Percentiles rank a stretch among this genome's conserved stretches.
phyloP scores from a whole-genome alignment of 2,329 filamentous ascomycete genomes.

The Rutstroemia sp. region DNA sequence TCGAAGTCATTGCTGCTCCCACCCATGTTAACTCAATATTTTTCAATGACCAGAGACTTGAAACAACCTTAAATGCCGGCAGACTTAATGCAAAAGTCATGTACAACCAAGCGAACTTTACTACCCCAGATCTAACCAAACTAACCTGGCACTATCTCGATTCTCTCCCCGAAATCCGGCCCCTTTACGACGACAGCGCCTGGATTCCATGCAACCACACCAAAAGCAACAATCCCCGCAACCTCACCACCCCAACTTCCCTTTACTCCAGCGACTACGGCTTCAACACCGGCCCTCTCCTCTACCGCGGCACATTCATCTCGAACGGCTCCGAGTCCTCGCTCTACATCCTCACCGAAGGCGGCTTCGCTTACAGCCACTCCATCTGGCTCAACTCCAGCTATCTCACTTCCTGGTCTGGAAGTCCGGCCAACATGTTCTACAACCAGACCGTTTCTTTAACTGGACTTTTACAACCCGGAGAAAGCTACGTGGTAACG shows the following conservation, averaged over 20 bases:
- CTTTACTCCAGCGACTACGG: slow-evolving; percentile 71
- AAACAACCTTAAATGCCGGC: slow-evolving; percentile 37
- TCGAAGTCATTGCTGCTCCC: slow-evolving; percentile 63
- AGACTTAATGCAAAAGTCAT: slow-evolving; percentile 44
- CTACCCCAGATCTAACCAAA: slow-evolving; percentile 48
- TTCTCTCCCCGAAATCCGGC: slow-evolving; percentile 60
- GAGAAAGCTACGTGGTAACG: slow-evolving; percentile 54
- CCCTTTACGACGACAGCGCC: slow-evolving; percentile 57
- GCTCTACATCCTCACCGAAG: slow-evolving; percentile 53
- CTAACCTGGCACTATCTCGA: slow-evolving; percentile 65
- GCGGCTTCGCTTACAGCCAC: slow-evolving; percentile 60
- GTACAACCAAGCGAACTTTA: slow-evolving; percentile 42
- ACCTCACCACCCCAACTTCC: slow-evolving; percentile 42
- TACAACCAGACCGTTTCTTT: slow-evolving; percentile 51
- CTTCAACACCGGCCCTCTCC: slow-evolving; percentile 59
- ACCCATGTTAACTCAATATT: slow-evolving; percentile 44
- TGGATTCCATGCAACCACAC: slow-evolving; percentile 56
- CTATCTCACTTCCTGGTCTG: slow-evolving; percentile 59
- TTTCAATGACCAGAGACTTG: slow-evolving; percentile 48
- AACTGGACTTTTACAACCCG: slow-evolving; percentile 39
- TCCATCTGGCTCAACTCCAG: slow-evolving; percentile 59
- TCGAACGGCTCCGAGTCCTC: slow-evolving; percentile 52
- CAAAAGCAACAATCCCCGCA: slow-evolving; percentile 50
- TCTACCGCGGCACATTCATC: slow-evolving; percentile 62
- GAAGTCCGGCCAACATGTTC: slow-evolving; percentile 41